Evolutionary conservation across 768 basidiomycete species (phyloP).

Genomic region (Lactifluus piperatus): DNA sequence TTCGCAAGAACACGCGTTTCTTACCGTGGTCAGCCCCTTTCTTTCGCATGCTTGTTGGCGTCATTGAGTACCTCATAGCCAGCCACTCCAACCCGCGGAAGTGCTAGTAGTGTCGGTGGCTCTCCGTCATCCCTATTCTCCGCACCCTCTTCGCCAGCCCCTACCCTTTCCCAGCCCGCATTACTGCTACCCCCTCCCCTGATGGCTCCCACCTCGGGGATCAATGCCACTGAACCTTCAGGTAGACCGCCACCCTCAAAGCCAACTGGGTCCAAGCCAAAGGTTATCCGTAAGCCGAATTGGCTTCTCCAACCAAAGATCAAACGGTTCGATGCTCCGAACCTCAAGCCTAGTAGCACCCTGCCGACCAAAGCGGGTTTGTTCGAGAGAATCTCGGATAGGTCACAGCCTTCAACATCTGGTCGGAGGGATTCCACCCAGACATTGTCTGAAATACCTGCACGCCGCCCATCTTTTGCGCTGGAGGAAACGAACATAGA

Average conservation of each 20-base stretch:
- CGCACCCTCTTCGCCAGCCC: conserved; percentile 19
- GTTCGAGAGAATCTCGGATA: neutral
- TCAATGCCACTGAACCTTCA: neutral
- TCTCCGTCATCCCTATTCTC: conserved; percentile 23
- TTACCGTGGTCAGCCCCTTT: neutral
- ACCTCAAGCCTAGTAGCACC: conserved; percentile 13
- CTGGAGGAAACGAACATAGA: neutral
- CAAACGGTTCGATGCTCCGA: conserved; percentile 25
- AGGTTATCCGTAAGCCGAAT: conserved; percentile 7
- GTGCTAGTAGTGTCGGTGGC: neutral
- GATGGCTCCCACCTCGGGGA: neutral
- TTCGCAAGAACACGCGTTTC: neutral
- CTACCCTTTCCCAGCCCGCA: neutral
- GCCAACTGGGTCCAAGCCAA: neutral
- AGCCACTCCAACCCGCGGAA: conserved; percentile 5
- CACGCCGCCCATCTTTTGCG: neutral
- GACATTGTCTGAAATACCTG: neutral
- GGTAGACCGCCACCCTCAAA: neutral
- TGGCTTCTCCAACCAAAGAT: conserved; percentile 25
- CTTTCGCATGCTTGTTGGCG: neutral
- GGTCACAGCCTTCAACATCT: neutral
- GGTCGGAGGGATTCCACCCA: neutral
- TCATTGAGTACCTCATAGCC: conserved; percentile 3
- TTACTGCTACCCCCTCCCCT: neutral
- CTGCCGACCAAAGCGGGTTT: conserved; percentile 16